Conservation (phyloP, 208 protist genomes). For the Trypanosoma rangeli region DNA sequence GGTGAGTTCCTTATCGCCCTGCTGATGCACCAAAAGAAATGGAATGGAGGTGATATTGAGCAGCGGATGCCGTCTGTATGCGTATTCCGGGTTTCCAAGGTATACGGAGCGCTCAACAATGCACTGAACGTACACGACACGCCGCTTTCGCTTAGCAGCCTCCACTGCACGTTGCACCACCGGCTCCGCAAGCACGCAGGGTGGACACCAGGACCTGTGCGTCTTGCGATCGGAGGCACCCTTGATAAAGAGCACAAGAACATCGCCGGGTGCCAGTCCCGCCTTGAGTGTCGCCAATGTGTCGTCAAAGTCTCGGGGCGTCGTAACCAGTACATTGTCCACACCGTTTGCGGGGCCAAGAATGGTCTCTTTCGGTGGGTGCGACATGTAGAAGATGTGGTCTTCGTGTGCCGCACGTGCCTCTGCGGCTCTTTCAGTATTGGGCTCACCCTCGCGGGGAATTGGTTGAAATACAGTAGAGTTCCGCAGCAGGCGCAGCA, state of each 20-base stretch:
- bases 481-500: conserved; percentile 12
- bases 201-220: conserved; percentile 74
- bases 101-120: conserved; percentile 67
- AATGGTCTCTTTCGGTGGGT: conserved; percentile 27
- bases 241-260: conserved; percentile 59
- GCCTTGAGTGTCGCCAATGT: conserved; percentile 21
- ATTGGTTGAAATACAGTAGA: conserved; percentile 10
- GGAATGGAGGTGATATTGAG: conserved; percentile 21
- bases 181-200: conserved; percentile 59
- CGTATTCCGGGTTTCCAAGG: conserved; percentile 57
- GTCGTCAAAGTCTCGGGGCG: conserved; percentile 26
- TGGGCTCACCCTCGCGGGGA: neutral
- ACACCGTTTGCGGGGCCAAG: conserved; percentile 17
- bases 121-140: conserved; percentile 58
- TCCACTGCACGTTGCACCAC: conserved; percentile 41
- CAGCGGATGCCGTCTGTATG: conserved; percentile 58
- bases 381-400: conserved; percentile 11
- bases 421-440: neutral
- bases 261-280: conserved; percentile 4
- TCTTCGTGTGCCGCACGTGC: conserved; percentile 10
- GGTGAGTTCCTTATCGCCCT: conserved; percentile 1
- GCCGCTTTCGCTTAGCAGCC: conserved; percentile 34
- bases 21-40: conserved; percentile 23
- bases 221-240: conserved; percentile 50
- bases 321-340: conserved; percentile 25